phyloP scores from a whole-genome alignment of 805 yeast genomes.

The Lachancea sp. region DNA sequence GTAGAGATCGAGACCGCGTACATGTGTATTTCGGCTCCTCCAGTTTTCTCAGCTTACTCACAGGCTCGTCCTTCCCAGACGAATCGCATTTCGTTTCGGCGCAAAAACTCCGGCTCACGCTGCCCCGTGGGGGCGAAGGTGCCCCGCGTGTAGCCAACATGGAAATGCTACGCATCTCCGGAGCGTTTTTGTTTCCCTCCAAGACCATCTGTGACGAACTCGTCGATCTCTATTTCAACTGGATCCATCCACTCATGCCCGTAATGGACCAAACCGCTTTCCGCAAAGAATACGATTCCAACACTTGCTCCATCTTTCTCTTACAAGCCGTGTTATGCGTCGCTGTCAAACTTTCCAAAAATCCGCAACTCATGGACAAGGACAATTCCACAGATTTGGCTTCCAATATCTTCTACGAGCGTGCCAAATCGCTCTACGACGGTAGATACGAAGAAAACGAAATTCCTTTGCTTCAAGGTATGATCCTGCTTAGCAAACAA shows the following conservation, averaged over 20 bases:
- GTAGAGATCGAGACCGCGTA: constrained; percentile 7
- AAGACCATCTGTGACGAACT: constrained; percentile 7
- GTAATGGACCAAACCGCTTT: constrained; percentile 6
- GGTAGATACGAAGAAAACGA: constrained; percentile 9
- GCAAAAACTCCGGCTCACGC: constrained; percentile 4
- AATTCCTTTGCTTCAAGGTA: constrained; percentile 5
- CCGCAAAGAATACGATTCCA: not conserved
- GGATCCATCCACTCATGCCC: constrained; percentile 8
- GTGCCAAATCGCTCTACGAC: constrained; percentile 9
- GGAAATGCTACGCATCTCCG: constrained; percentile 7
- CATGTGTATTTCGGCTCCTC: constrained; percentile 8
- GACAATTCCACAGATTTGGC: constrained; percentile 7
- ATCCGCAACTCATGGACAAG: constrained; percentile 4
- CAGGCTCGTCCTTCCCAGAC: constrained; percentile 6
- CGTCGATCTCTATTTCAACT: constrained; percentile 2
- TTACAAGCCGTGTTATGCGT: constrained; percentile 7
- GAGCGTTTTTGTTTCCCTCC: constrained; percentile 7
- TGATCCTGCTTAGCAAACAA: constrained; percentile 7
- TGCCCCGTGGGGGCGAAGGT: constrained; percentile 4
- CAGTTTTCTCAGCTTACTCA: constrained; percentile 5
- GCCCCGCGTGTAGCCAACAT: constrained; percentile 8
- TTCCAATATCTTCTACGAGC: constrained; percentile 7
- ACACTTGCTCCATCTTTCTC: constrained; percentile 8
- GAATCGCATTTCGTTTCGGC: constrained; percentile 7
- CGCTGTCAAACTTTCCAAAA: constrained; percentile 6